Conservation (phyloP, 257 asterid genomes). For the Thymus quinquecostatus region DNA sequence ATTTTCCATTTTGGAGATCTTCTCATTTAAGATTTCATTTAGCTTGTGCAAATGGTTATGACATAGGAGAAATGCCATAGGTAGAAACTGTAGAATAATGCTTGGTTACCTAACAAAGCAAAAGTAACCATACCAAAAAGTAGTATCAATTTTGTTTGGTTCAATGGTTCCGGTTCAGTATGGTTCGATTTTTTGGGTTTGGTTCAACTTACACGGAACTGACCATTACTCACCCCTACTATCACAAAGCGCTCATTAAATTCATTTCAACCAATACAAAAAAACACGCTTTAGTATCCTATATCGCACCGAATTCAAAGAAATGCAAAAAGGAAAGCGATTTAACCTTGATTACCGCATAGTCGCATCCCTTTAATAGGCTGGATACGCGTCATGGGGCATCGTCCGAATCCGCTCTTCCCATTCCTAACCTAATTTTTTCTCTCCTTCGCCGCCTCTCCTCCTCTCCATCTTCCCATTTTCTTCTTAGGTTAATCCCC, state of each 20-base stretch:
- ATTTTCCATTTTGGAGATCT: neutral
- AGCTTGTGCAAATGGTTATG: neutral
- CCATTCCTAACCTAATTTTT: too few species aligned
- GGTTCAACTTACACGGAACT: neutral
- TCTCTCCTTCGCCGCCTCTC: too few species aligned
- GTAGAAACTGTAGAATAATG: too few species aligned
- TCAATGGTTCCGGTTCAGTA: neutral
- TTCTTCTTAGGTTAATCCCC: too few species aligned
- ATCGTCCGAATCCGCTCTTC: too few species aligned
- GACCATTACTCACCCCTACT: neutral
- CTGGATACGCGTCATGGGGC: too few species aligned
- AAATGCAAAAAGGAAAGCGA: too few species aligned
- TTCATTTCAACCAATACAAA: conserved; percentile 5
- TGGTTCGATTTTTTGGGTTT: neutral
- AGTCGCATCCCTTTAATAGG: too few species aligned
- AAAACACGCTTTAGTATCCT: neutral
- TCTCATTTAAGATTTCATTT: neutral
- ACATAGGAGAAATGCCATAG: neutral
- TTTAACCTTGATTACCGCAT: too few species aligned
- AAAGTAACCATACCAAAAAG: neutral
- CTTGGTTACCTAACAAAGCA: neutral
- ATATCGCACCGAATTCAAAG: too few species aligned
- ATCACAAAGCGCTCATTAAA: conserved; percentile 3
- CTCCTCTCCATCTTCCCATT: too few species aligned
- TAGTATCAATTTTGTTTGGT: neutral